Evolutionary conservation across 2,329 filamentous ascomycete genomes (phyloP).

Genomic region (Septoria linicola): DNA sequence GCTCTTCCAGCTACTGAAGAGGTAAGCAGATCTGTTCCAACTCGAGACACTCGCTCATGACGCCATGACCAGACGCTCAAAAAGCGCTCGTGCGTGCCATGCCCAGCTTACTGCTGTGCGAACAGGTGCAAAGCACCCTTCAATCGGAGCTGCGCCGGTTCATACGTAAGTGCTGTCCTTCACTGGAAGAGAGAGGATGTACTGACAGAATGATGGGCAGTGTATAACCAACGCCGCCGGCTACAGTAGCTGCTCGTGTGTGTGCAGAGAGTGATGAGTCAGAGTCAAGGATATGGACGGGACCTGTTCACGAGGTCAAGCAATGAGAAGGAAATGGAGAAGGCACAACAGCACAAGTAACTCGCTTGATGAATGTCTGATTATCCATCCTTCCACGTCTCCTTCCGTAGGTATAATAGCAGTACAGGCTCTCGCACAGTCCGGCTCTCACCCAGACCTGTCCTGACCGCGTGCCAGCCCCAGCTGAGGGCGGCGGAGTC

Average conservation of each 20-base stretch:
- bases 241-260: slow-evolving; percentile 8
- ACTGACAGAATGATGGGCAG: neutral
- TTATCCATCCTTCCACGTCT: neutral
- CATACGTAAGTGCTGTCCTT: neutral
- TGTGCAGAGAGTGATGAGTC: neutral
- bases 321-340: neutral
- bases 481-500: slow-evolving; percentile 4
- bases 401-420: neutral
- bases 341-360: neutral
- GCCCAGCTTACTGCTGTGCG: slow-evolving; percentile 13
- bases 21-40: neutral
- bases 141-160: slow-evolving; percentile 7
- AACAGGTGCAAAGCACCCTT: slow-evolving; percentile 7
- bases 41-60: neutral
- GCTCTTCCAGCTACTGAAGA: too few relatives aligned
- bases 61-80: neutral
- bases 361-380: neutral
- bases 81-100: slow-evolving; percentile 13
- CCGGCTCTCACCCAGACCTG: slow-evolving; percentile 7
- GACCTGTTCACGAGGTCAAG: neutral
- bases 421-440: slow-evolving; percentile 10
- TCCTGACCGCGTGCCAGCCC: slow-evolving; percentile 6
- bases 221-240: slow-evolving; percentile 11
- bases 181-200: neutral
- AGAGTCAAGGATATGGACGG: neutral